Conservation (phyloP, 1,284 basidiomycete genomes). For the Hemileia vastatrix region DNA sequence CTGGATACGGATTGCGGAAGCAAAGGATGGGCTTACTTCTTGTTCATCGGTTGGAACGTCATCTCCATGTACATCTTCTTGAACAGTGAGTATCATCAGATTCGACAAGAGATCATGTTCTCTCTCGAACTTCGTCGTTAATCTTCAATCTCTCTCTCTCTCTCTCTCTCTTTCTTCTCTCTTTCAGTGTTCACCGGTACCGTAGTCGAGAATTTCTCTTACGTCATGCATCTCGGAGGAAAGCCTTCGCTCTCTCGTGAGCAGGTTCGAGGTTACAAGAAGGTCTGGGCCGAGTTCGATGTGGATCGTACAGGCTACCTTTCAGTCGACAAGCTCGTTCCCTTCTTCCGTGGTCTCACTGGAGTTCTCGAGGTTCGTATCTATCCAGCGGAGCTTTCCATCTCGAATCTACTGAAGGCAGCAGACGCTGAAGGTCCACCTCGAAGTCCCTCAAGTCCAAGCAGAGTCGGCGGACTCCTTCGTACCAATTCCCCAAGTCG, state of each 20-base stretch:
- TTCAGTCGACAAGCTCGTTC: conserved; percentile 59
- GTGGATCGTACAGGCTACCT: conserved; percentile 69
- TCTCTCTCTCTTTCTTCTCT: not conserved
- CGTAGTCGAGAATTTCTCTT: conserved; percentile 91
- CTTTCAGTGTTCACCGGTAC: conserved; percentile 53
- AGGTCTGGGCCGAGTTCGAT: conserved; percentile 79
- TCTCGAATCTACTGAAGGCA: conserved; percentile 54
- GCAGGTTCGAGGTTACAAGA: conserved; percentile 87
- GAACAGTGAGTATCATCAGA: no score
- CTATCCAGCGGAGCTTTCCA: conserved; percentile 61
- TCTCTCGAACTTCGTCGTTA: no score
- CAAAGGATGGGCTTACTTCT: conserved; percentile 65
- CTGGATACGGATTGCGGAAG: conserved; percentile 81
- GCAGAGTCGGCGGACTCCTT: conserved; percentile 7
- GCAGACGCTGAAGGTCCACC: conserved; percentile 48
- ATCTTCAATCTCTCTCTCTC: not conserved
- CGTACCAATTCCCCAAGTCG: not conserved
- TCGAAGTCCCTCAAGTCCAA: conserved; percentile 32
- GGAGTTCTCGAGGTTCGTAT: conserved; percentile 45
- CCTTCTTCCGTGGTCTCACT: conserved; percentile 75
- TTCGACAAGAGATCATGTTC: not conserved
- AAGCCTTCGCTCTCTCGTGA: conserved; percentile 71
- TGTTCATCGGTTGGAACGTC: conserved; percentile 94
- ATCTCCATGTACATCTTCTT: conserved; percentile 95
- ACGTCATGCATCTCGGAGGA: conserved; percentile 81